These are phyloP conservation scores for Fomitopsis betulina DNA, from an alignment of 1,284 basidiomycete genomes.

Conservation along the genomic window DNA sequence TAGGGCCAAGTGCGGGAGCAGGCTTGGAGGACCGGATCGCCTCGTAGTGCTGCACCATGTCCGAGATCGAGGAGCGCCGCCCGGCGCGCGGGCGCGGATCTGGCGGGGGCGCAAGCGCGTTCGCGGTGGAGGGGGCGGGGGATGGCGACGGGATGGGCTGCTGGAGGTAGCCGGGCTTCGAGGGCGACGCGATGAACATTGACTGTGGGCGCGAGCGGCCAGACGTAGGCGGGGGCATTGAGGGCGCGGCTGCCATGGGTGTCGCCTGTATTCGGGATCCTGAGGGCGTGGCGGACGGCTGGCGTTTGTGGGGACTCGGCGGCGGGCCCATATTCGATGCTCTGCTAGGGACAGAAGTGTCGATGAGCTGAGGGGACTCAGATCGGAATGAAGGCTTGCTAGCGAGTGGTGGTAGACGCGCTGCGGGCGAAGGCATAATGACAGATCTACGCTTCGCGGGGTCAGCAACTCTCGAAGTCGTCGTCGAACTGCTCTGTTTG, in stretches of 20 bases:
- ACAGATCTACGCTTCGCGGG: constrained; percentile 24
- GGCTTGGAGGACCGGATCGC: constrained; percentile 37
- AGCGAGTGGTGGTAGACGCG: constrained; percentile 16
- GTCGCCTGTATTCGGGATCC: background rate
- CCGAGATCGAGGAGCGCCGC: constrained; percentile 72
- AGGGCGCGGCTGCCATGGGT: constrained; percentile 8
- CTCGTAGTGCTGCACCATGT: constrained; percentile 79
- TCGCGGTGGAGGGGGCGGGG: constrained; percentile 26
- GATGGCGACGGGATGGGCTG: constrained; percentile 27
- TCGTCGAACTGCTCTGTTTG: constrained; percentile 13
- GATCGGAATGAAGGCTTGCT: constrained; percentile 16
- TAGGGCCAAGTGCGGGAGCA: constrained; percentile 20
- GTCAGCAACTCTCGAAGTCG: constrained; percentile 2
- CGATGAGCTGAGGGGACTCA: constrained; percentile 27
- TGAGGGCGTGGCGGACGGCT: constrained; percentile 10
- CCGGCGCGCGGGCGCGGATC: constrained; percentile 24
- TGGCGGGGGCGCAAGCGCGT: constrained; percentile 22
- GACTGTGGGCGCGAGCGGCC: constrained; percentile 61
- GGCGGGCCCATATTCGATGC: constrained; percentile 15
- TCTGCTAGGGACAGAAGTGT: constrained; percentile 13
- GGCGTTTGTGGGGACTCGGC: constrained; percentile 23
- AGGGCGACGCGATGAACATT: constrained; percentile 55
- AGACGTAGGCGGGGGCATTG: constrained; percentile 14
- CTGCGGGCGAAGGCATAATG: constrained; percentile 21
- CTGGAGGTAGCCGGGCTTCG: constrained; percentile 11